Evolutionary conservation across 140 eudicot genomes (phyloP), one percentile per base, ranked within the genome.

Genomic region (Senecio squalidus): DNA sequence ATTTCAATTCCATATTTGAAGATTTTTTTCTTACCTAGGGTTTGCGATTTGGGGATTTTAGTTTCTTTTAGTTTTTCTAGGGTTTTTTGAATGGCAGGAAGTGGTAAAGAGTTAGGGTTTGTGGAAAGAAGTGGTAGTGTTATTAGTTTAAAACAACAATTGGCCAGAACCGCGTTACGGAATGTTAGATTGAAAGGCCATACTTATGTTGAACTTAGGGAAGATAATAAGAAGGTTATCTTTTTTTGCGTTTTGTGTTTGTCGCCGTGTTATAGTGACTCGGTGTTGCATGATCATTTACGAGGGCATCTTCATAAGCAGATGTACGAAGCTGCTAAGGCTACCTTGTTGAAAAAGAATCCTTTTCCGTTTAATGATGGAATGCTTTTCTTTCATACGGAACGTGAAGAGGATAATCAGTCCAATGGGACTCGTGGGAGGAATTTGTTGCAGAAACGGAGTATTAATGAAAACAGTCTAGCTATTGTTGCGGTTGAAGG

Each of bases 341-440:
- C 83, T 26, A 84, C 98, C 8, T 58, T 92, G 76, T 40, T 92
- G 51, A 89, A 83, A 52, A 67, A 78, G 9, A 92, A 87, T 51
- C 98, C 98, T 1, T 92, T 88, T 82, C 98, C 98, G 1, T 92
- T 87, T 66, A 74, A 75, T 71, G 98, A 92, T 55, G 98, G 98
- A 41, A 76, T 79, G 53, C 68, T 78, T 44, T 92, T 92, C 83
- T 92, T 92, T 45, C 77, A 75, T 64, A 70, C 33, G 0, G 10
- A 16, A 2, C 3, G 14, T 52, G 15, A 28, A 4, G 58, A 52
- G 1, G 26, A 52, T 52, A 21, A 26, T 15, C 5, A 0, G 6
- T 3, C 2, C 4, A 15, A 1, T 7, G n/a, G 9, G 11, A 20
- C n/a, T 27, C 9, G 13, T 25, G 17, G 53, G 56, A 62, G 23